These are phyloP conservation scores for Daucus carota DNA, from an alignment of 129 eudicot species.

Conservation along the genomic window DH1_v3.0 NC_030382.2:14096001-14096500, in stretches of 20 bases:
- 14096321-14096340: background rate
- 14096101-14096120: background rate
- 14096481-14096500: too few species aligned
- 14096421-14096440: background rate
- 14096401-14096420: background rate
- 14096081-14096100: background rate
- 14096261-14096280: background rate
- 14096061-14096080: background rate
- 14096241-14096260: constrained; percentile 18
- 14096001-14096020: background rate
- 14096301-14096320: background rate
- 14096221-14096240: constrained; percentile 65
- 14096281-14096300: background rate
- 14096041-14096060: background rate
- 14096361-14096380: background rate
- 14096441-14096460: background rate
- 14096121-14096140: constrained; percentile 26
- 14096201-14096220: constrained; percentile 64
- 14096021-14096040: background rate
- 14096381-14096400: background rate
- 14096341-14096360: background rate
- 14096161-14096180: constrained; percentile 60
- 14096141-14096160: constrained; percentile 57
- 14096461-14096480: background rate
- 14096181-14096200: constrained; percentile 60